phyloP scores from a whole-genome alignment of 768 basidiomycete genomes.

The Boletus fagicola region DNA sequence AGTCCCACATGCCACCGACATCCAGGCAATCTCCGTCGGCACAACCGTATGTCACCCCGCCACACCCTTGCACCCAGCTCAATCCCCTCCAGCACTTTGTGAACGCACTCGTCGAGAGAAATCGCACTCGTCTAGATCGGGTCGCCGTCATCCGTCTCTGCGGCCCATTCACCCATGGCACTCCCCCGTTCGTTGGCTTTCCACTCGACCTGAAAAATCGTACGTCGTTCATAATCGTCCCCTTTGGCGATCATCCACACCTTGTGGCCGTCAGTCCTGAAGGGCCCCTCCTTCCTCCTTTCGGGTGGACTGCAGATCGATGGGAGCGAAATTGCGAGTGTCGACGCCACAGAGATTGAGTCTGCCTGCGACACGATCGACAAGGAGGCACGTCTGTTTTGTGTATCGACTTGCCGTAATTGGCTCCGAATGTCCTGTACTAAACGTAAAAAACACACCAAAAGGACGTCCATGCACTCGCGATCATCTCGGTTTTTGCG shows the following conservation, averaged over 20 bases:
- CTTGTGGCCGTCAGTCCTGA: conserved; percentile 17
- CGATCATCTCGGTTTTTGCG: conserved; percentile 48
- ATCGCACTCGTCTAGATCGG: conserved; percentile 49
- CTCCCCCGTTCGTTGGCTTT: conserved; percentile 56
- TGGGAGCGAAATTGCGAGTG: conserved; percentile 41
- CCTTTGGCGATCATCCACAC: background rate
- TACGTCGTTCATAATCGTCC: conserved; percentile 20
- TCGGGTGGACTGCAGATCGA: conserved; percentile 47
- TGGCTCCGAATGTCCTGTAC: background rate
- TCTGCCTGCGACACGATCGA: conserved; percentile 43
- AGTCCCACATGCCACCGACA: conserved; percentile 33
- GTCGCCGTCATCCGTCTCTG: conserved; percentile 66
- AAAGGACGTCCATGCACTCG: conserved; percentile 35
- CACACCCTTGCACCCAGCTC: background rate
- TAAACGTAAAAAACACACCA: conserved; percentile 3
- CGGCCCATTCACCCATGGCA: conserved; percentile 55
- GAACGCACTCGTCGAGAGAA: conserved; percentile 59
- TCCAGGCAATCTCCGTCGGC: conserved; percentile 57
- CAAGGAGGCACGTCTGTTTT: conserved; percentile 21
- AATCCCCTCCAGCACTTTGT: conserved; percentile 42
- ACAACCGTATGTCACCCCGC: conserved; percentile 44
- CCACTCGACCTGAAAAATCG: conserved; percentile 35
- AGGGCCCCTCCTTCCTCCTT: conserved; percentile 35
- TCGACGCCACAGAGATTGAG: conserved; percentile 45
- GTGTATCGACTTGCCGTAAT: background rate